Evolutionary conservation across 345 rosid species (phyloP).

Genomic region (Streptanthus diversifolius): DNA sequence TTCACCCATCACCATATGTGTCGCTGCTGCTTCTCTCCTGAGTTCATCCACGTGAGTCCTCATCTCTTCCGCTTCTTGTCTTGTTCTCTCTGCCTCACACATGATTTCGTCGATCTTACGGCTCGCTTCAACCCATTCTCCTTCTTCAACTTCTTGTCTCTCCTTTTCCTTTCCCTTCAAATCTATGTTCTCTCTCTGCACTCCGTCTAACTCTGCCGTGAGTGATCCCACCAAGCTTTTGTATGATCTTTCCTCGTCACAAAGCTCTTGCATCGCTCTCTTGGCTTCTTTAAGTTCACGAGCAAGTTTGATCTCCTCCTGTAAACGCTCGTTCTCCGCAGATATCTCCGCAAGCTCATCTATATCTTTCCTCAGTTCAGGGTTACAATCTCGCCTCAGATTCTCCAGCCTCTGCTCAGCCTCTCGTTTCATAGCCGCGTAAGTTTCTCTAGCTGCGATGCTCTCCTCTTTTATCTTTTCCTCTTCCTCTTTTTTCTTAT

Average conservation of each 20-base stretch:
- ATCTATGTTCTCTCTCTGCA: constrained; percentile 39
- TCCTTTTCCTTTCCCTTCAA: constrained; percentile 38
- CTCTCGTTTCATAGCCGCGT: constrained; percentile 41
- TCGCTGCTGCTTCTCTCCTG: constrained; percentile 40
- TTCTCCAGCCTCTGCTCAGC: constrained; percentile 39
- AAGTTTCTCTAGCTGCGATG: constrained; percentile 32
- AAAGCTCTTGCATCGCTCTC: constrained; percentile 41
- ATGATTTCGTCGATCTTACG: constrained; percentile 38
- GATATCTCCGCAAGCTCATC: constrained; percentile 49
- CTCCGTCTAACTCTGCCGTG: constrained; percentile 50
- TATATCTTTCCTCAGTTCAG: constrained; percentile 42
- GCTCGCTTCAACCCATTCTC: constrained; percentile 23
- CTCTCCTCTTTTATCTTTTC: constrained; percentile 44
- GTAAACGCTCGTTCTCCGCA: constrained; percentile 47
- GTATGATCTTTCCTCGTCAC: constrained; percentile 56
- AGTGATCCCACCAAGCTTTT: constrained; percentile 42
- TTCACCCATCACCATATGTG: constrained; percentile 34
- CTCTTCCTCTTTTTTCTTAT: constrained; percentile 41
- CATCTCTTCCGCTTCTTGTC: constrained; percentile 50
- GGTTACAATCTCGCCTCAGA: constrained; percentile 48
- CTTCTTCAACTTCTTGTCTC: constrained; percentile 20
- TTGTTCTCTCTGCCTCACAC: constrained; percentile 48
- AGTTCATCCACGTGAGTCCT: constrained; percentile 39
- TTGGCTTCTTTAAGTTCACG: constrained; percentile 74
- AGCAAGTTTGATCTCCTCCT: constrained; percentile 52